A percentile compares a stretch with the other conserved stretches of the same genome.
phyloP scores from a whole-genome alignment of 169 alveolate genomes.

The Plasmodium inui region DNA sequence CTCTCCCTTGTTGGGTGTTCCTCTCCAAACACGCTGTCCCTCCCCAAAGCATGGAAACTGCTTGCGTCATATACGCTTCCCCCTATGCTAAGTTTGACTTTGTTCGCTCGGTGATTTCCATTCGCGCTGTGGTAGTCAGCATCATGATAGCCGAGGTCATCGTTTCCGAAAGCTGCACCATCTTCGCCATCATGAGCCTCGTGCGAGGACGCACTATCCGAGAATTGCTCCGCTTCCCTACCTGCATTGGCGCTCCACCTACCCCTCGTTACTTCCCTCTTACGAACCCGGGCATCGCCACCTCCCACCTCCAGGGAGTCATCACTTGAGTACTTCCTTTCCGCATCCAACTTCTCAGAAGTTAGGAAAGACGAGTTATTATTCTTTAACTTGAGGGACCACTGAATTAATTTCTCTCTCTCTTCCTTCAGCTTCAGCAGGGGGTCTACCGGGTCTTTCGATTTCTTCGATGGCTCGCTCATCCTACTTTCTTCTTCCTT shows the following conservation, averaged over 20 bases:
- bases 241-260: neutral
- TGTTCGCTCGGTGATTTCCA: neutral
- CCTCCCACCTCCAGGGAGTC: conserved; percentile 4
- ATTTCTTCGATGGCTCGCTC: neutral
- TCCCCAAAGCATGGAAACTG: neutral
- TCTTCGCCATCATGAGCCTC: neutral
- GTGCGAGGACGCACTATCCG: neutral
- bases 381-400: conserved; percentile 64
- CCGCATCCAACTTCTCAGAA: conserved; percentile 35
- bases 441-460: conserved; percentile 16
- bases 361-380: conserved; percentile 47
- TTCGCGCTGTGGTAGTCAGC: neutral
- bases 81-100: neutral
- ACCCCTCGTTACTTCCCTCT: neutral
- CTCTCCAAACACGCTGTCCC: neutral
- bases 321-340: conserved; percentile 47
- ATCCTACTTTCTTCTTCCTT: conserved; percentile 10
- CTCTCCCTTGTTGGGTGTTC: neutral
- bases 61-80: neutral
- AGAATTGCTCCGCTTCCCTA: neutral
- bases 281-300: neutral
- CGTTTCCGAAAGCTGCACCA: neutral
- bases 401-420: conserved; percentile 68
- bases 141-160: neutral
- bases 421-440: conserved; percentile 46